Conservation (phyloP, 2,329 filamentous ascomycete genomes). For the Fusarium heterosporum region DNA sequence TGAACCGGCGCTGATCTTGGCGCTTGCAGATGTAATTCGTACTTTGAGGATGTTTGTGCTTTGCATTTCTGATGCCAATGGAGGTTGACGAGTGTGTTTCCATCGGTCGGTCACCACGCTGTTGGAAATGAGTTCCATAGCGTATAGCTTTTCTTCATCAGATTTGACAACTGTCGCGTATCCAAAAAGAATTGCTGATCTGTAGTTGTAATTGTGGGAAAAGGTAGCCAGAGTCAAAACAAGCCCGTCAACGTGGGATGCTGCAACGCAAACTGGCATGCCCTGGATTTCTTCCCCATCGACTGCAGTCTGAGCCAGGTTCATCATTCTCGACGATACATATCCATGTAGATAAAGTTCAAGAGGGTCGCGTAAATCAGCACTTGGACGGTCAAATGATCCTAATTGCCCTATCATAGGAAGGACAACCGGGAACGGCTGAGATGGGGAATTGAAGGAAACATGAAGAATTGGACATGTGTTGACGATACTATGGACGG, state of each 20-base stretch:
- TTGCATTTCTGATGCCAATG: slow-evolving; percentile 78
- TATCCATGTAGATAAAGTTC: slow-evolving; percentile 89
- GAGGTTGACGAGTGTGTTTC: slow-evolving; percentile 75
- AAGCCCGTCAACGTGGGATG: slow-evolving; percentile 81
- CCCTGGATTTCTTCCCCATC: slow-evolving; percentile 53
- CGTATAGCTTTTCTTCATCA: slow-evolving; percentile 77
- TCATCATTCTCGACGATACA: slow-evolving; percentile 82
- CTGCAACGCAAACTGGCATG: slow-evolving; percentile 78
- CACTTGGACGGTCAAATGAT: slow-evolving; percentile 73
- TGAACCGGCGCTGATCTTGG: slow-evolving; percentile 76
- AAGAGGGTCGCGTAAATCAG: slow-evolving; percentile 72
- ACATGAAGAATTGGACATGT: slow-evolving; percentile 81
- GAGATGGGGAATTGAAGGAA: slow-evolving; percentile 74
- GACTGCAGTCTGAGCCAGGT: slow-evolving; percentile 57
- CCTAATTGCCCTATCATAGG: slow-evolving; percentile 91
- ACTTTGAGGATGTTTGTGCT: slow-evolving; percentile 80
- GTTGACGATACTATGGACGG: slow-evolving; percentile 82
- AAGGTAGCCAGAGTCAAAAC: slow-evolving; percentile 83
- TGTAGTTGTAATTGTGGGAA: slow-evolving; percentile 88
- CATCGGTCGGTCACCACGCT: slow-evolving; percentile 77
- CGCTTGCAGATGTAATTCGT: slow-evolving; percentile 75
- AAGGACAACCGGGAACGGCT: slow-evolving; percentile 80
- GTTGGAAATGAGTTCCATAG: slow-evolving; percentile 83
- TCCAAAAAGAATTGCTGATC: slow-evolving; percentile 82
- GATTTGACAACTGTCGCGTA: slow-evolving; percentile 75